These are phyloP conservation scores for Rhododendron ovatum DNA, from an alignment of 148 eudicot genomes.

Conservation along the genomic window DNA sequence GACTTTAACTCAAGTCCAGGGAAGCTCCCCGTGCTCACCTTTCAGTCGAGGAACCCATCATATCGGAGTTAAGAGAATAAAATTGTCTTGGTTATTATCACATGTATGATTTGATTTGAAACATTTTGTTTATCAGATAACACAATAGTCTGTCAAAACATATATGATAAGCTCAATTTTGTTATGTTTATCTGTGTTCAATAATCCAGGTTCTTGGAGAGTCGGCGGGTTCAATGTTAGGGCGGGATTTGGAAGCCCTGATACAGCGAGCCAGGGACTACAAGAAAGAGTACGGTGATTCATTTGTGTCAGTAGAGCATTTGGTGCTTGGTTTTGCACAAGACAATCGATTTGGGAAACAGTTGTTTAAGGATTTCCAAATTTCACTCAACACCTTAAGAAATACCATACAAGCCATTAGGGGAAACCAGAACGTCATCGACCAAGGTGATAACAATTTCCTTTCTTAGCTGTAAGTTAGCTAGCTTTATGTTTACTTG, in stretches of 20 bases:
- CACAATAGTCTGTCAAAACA: not conserved
- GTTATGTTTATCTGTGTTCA: not conserved
- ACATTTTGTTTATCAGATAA: not conserved
- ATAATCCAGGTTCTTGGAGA: constrained; percentile 74
- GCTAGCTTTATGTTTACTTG: not conserved
- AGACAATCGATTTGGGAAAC: constrained; percentile 88
- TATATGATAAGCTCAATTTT: not conserved
- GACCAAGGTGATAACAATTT: constrained; percentile 64
- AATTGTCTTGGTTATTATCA: no score
- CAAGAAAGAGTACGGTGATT: constrained; percentile 85
- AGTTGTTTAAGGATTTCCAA: constrained; percentile 74
- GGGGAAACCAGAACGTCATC: constrained; percentile 84
- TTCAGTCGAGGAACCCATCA: no score
- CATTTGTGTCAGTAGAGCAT: constrained; percentile 98
- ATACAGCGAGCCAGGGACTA: constrained; percentile 74
- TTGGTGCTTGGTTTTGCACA: constrained; percentile 76
- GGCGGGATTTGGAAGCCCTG: constrained; percentile 78
- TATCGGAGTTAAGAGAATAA: not conserved
- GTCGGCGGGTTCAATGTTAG: constrained; percentile 92
- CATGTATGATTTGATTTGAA: not conserved
- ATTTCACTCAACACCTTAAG: constrained; percentile 48
- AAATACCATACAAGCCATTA: constrained; percentile 64
- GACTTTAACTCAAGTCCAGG: not conserved
- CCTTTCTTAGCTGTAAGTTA: not conserved
- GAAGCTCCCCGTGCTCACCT: no score